These are phyloP conservation scores for Puccinia horiana DNA, from an alignment of 1,284 basidiomycete genomes.

Conservation along the genomic window DNA sequence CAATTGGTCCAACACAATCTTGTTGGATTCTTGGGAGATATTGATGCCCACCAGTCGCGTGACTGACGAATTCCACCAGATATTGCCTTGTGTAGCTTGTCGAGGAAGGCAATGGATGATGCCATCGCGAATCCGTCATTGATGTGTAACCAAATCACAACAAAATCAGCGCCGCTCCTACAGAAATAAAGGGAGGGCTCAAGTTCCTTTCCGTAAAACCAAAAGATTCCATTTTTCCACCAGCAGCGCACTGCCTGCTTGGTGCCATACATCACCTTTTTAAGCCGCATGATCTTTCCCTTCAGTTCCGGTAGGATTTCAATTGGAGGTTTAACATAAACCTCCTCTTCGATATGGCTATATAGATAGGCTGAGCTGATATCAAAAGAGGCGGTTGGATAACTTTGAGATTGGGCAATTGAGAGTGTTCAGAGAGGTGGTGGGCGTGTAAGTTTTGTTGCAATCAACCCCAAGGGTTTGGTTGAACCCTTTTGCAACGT, in stretches of 20 bases:
- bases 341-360: slow-evolving; percentile 10
- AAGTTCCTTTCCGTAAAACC: background rate
- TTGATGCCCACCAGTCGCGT: too few relatives aligned
- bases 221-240: background rate
- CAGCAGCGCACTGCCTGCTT: slow-evolving; percentile 22
- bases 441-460: slow-evolving; percentile 8
- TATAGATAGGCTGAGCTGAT: slow-evolving; percentile 13
- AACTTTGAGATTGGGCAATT: background rate
- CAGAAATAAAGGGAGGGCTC: slow-evolving; percentile 12
- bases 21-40: background rate
- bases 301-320: background rate
- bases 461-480: slow-evolving; percentile 11
- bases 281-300: background rate
- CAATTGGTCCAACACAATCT: background rate
- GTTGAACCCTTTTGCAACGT: slow-evolving; percentile 16
- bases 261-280: slow-evolving; percentile 21
- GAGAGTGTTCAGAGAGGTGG: background rate
- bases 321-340: slow-evolving; percentile 21
- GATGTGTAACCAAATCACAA: slow-evolving; percentile 20
- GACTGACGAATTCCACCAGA: background rate
- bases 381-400: background rate
- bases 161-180: background rate
- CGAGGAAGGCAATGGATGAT: background rate
- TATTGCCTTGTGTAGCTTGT: background rate
- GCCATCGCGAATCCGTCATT: slow-evolving; percentile 5